Evolutionary conservation across 2,329 filamentous ascomycete species (phyloP), one percentile per base, ranked within the genome.

Genomic region (Tolypocladium amazonense): DNA sequence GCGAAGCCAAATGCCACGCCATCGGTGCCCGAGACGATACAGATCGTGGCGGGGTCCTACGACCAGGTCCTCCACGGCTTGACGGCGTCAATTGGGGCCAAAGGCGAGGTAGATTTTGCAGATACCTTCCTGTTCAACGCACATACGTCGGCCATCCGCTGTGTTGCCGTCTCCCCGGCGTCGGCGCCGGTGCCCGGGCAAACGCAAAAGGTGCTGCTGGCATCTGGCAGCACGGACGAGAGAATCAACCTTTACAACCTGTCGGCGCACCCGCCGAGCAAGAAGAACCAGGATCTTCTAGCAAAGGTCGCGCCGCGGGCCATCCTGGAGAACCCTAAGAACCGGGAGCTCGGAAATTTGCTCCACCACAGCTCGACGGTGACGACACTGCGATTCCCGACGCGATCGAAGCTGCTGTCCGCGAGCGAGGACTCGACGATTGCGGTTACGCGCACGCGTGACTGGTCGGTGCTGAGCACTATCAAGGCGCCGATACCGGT

Each of bases 61-160:
- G 94, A 99, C 71, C 85, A 92, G 64, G 86, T 95, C 56, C 82
- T 99, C 25, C 94, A 99, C 73, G 94, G 94, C 62, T 81, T 97
- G 67, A 90, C 89, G 9, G 92, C 89, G n/a, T 85, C 85, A 2
- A 78, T 96, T 58, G 64, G 67, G 38, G 57, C 65, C 38, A 64
- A 72, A 50, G 65, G 71, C 58, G 70, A 79, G 20, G 79, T 87
- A 59, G 80, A 86, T 57, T 97, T 97, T 70, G 84, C 90, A 65
- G 93, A 97, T 73, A 93, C 90, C 0, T 99, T 99, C 73, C 83
- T 99, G 60, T 97, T 99, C 82, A 90, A 92, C 70, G 92, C 94
- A 18, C 94, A 99, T 76, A 82, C 86, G 60, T 95, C 92, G 15
- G 88, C 94, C 5, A 90, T 99, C 71, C 88, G 92, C 67, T 95